Evolutionary conservation across 441 rosid species (phyloP), one percentile per base, ranked within the genome.

Genomic region (Arabidopsis hybrid): DNA sequence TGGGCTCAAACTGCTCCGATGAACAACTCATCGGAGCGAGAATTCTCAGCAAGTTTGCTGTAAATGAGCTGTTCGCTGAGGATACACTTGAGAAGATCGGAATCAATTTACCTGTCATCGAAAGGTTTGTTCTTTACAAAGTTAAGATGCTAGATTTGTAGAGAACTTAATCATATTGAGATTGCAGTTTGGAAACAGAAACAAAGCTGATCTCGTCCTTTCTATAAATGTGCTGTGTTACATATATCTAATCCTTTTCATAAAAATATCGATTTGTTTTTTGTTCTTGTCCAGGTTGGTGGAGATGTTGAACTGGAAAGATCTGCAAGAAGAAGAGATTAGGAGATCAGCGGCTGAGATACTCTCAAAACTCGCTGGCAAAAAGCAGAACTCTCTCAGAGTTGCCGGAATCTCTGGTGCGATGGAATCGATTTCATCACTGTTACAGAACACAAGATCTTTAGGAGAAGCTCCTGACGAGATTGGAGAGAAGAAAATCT

Each of bases 271-370:
- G 29, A 26, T 26, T 26, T 26, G 29, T 26, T 26, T 34, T 39
- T 35, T 4, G 0, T 52, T 29, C 6, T 34, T 34, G 35, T 38
- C 43, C 14, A 73, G 79, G 69, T 82, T 95, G 56, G 91, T 92
- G 17, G 99, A 95, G 84, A 89, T 92, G 87, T 57, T 95, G 85
- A 94, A 94, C 69, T 94, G 99, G 99, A 92, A 90, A 82, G 94
- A 90, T 67, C 82, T 80, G 26, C 84, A 80, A 69, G 97, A 90
- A 80, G 95, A 95, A 80, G 99, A 87, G 79, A 90, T 86, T 61
- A 84, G 99, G 69, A 75, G 65, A 71, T 87, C 92, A 51, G 89
- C 99, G 1, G 95, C 96, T 5, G 96, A 90, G 73, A 86, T 88
- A 59, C 78, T 95, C 38, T 83, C 99, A 13, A 90, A 84, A 73